Base-by-base conservation (phyloP, 2,329 filamentous ascomycete species). In the Exophiala xenobiotica region DNA sequence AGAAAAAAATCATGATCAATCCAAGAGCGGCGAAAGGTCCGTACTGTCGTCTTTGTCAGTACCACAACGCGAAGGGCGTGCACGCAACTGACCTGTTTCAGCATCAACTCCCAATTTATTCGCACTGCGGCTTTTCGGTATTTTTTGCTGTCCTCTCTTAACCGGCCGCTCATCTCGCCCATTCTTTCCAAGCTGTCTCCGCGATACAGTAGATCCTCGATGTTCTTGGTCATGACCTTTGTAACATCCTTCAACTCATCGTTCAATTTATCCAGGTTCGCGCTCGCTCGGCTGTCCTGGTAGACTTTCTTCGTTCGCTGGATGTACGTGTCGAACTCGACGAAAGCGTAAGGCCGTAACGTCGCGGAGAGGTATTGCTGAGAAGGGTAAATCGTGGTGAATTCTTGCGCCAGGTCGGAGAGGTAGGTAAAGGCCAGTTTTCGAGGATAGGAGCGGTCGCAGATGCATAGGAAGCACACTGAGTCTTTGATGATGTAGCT, bases 151-250 rank as follows among this genome's bases (percentile, higher is more conserved):
- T 99, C 93, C 68, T 99, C 93, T 58, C 89, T 78, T 68, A 99
- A 72, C 56, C 92, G 78, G 50, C 83, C 87, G 64, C 88, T 95
- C 67, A 96, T 87, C 74, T 97, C 92, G 56, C 93, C 92, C 93
- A 99, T 99, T 65, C 90, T 82, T 74, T 99, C 93, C 61, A 99
- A 74, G 64, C 86, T 93, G 69, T 99, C 93, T 22, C 93, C 93
- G 56, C 95, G 79, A 69, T 99, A 99, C 46, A 99, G 76, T 66
- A 99, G 75, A 70, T 99, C 93, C 77, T 99, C 93, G 62, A 99
- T 97, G 71, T 99, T 99, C 82, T 97, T 97, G 49, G 91, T 97
- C 95, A 99, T 99, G 67, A 99, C 91, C 74, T 96, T 91, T 1
- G 93, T 97, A 49, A 99, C 95, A 72, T 97, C 93, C 69, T 91